Base-by-base conservation (phyloP, 805 yeast species). In the Pichia gijzeniarum region DNA sequence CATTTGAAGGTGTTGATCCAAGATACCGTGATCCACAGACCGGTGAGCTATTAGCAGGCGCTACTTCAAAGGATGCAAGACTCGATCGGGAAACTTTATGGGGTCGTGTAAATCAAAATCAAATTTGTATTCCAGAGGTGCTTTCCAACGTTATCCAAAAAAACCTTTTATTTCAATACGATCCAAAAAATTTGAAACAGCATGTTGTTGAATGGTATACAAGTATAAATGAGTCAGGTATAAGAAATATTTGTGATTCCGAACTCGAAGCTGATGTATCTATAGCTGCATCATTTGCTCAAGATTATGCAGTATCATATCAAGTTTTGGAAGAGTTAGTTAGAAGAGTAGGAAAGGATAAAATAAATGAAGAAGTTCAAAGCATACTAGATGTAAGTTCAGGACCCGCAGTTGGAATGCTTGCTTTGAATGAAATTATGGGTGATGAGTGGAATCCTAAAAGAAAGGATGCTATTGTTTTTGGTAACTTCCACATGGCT, bases 371-470 rank as follows among this genome's bases (percentile, higher is more conserved):
- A 0, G 38, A 48, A 14, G n/a, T 48, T 12, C 57, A 72, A 25
- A 68, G 76, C 5, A 76, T 93, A 0, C 68, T 93, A 41, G 95
- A 87, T 57, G 76, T 87, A 13, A 91, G 96, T 0, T 80, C 74
- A 58, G 98, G 99, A 0, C 98, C 99, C 1, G 91, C 88, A 2
- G 82, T 95, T 0, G 97, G 97, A 2, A 79, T 93, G 70, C 65
- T 90, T 14, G 98, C 95, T 0, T 68, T 89, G 43, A 87, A 90
- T 58, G 96, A 89, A 56, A 55, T 90, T 1, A 77, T 87, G 79
- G 89, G 85, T 0, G 72, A 72, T 2, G 73, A 73, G 0, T 84
- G 76, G 65, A 60, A 64, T 17, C 88, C 95, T 0, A 66, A 65
- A 17, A 67, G 68, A 13, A 86, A 86, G 55, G 88, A 86, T 34